Percentiles rank a stretch among this genome's conserved stretches.
These are phyloP conservation scores for Leptographium wingfieldii DNA, from an alignment of 2,329 filamentous ascomycete species.

Conservation along the genomic window DNA sequence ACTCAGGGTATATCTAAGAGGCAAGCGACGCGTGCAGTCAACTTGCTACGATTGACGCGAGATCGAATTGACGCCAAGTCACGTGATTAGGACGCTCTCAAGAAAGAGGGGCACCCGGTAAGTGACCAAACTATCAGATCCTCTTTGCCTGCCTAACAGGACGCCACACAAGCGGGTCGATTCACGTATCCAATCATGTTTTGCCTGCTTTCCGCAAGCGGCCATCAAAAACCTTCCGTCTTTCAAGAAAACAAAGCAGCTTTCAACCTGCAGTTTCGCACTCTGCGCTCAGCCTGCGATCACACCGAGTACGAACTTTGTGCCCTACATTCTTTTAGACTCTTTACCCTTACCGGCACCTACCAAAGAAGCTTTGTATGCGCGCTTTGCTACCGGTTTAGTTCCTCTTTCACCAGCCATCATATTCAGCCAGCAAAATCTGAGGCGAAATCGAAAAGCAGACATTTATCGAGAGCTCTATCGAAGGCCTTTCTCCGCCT, in stretches of 20 bases:
- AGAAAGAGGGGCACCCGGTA: background rate
- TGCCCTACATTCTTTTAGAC: background rate
- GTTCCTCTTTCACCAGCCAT: background rate
- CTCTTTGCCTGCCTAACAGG: background rate
- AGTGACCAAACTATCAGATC: background rate
- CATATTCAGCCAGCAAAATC: background rate
- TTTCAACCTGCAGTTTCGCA: background rate
- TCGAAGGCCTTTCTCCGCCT: background rate
- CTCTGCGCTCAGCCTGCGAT: background rate
- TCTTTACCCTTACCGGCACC: background rate
- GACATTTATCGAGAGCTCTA: background rate
- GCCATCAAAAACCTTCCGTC: background rate
- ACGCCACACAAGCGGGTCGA: background rate
- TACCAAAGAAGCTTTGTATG: background rate
- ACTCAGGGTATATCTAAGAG: background rate
- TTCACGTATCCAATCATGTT: background rate
- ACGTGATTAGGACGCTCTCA: background rate
- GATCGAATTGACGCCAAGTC: background rate
- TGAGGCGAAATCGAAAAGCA: background rate
- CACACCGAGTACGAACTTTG: background rate
- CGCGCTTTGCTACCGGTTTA: background rate
- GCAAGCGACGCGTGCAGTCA: background rate
- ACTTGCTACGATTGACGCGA: background rate
- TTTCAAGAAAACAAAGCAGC: background rate
- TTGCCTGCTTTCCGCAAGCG: background rate